Percentiles rank a stretch among this genome's conserved stretches.
These are phyloP conservation scores for Starmerella powellii DNA, from an alignment of 805 yeast genomes.

Conservation along the genomic window DNA sequence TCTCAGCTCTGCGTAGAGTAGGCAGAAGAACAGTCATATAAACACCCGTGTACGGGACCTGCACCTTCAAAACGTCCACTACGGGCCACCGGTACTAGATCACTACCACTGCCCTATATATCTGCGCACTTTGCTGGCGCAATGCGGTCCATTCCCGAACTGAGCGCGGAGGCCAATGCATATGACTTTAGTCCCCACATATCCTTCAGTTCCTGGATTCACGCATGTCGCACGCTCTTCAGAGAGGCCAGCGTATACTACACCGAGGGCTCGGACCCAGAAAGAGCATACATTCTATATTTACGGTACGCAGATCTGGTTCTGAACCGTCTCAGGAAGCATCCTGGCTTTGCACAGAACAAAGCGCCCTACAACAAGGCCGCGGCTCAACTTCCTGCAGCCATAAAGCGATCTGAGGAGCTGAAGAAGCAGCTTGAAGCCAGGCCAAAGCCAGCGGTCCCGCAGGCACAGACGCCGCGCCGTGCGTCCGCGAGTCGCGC, in stretches of 20 bases:
- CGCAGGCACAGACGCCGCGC: no score
- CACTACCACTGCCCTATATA: no score
- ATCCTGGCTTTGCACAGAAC: constrained; percentile 34
- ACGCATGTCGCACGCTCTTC: constrained; percentile 38
- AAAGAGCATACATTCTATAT: constrained; percentile 45
- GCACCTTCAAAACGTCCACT: no score
- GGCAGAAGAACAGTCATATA: no score
- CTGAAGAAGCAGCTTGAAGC: constrained; percentile 21
- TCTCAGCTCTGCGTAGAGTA: no score
- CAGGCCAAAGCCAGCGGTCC: constrained; percentile 6
- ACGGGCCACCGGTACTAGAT: no score
- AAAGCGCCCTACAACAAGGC: constrained; percentile 9
- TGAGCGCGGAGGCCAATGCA: constrained; percentile 38
- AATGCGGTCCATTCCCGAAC: constrained; percentile 24
- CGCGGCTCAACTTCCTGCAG: constrained; percentile 19
- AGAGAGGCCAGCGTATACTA: constrained; percentile 36
- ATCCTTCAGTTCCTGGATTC: constrained; percentile 44
- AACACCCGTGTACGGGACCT: no score
- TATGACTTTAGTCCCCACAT: constrained; percentile 43
- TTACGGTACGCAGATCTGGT: constrained; percentile 48
- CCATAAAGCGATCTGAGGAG: constrained; percentile 24
- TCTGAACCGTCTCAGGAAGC: constrained; percentile 36
- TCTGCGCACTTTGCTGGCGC: no score
- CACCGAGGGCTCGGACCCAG: constrained; percentile 32
- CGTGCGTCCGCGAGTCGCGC: no score